Base-by-base conservation (phyloP, 106 monocot genomes). In the Allium fistulosum region DNA sequence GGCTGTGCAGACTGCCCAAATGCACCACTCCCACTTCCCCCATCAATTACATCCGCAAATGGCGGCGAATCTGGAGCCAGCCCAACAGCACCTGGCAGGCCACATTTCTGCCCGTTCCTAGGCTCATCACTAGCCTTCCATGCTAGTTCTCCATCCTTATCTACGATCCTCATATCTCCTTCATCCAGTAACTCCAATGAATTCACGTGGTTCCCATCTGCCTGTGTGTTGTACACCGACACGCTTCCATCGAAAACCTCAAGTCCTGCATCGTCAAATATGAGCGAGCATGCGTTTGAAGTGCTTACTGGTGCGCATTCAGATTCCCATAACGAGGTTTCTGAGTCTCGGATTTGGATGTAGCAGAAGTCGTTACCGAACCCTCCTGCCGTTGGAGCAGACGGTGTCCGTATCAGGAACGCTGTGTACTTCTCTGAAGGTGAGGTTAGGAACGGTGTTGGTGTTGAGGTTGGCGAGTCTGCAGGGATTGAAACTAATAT, bases 291-390 rank as follows among this genome's bases (percentile, higher is more conserved):
- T 0, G 80, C 14, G 77, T 93, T 86, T 48, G 69, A 65, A 13
- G 18, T 81, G 81, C 83, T 88, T 55, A 77, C 76, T 14, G 85
- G 85, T 5, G 69, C 68, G 77, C 92, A 93, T 59, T 83, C 80
- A 26, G 92, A 92, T 74, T 92, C 92, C 92, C 92, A 92, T 62
- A 79, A 26, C 60, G 75, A 72, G 15, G 67, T 52, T 26, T 13
- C 46, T 26, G 73, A 53, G 53, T 87, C 87, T 15, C 63, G 56
- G 17, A 94, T 65, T 60, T 84, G 82, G 22, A 94, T 68, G 74
- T 73, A 84, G 82, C 90, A 94, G 80, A 94, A 94, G 78, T 94
- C 90, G 53, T 71, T 82, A 61, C 90, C 89, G 66, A 80, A 81
- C 47, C 89, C 93, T 10, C 84, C 86, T 46, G 90, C 86, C n/a